phyloP scores from a whole-genome alignment of 768 basidiomycete species.

The Russula vinacea region DNA sequence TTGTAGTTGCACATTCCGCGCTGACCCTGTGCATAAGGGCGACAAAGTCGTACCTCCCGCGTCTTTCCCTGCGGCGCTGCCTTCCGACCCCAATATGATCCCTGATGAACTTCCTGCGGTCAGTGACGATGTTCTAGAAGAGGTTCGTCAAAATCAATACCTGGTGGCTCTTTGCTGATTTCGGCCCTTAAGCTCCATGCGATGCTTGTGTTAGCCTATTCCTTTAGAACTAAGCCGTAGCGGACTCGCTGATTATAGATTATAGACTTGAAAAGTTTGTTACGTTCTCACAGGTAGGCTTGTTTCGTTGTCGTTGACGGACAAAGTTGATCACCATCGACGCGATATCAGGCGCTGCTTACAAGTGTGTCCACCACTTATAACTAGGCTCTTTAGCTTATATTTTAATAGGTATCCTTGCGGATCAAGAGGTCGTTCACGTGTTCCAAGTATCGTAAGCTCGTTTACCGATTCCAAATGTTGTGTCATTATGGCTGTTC shows the following conservation, averaged over 20 bases:
- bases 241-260: background rate
- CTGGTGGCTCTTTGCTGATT: constrained; percentile 1
- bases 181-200: constrained; percentile 47
- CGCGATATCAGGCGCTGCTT: constrained; percentile 18
- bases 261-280: constrained; percentile 34
- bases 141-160: constrained; percentile 37
- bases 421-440: constrained; percentile 24
- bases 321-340: background rate
- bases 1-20: constrained; percentile 47
- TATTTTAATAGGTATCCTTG: constrained; percentile 21
- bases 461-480: background rate
- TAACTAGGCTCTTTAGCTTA: background rate
- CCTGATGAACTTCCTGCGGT: constrained; percentile 36
- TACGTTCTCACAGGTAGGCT: constrained; percentile 33
- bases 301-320: background rate
- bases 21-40: constrained; percentile 36
- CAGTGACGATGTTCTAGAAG: constrained; percentile 46
- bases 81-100: constrained; percentile 22
- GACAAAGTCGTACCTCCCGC: constrained; percentile 50
- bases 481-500: background rate
- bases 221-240: background rate
- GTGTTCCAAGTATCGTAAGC: constrained; percentile 30
- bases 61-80: constrained; percentile 47
- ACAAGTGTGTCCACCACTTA: constrained; percentile 4
- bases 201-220: constrained; percentile 48